phyloP scores from a whole-genome alignment of 2,329 filamentous ascomycete genomes.

The Geoglossum cookeanum region DNA sequence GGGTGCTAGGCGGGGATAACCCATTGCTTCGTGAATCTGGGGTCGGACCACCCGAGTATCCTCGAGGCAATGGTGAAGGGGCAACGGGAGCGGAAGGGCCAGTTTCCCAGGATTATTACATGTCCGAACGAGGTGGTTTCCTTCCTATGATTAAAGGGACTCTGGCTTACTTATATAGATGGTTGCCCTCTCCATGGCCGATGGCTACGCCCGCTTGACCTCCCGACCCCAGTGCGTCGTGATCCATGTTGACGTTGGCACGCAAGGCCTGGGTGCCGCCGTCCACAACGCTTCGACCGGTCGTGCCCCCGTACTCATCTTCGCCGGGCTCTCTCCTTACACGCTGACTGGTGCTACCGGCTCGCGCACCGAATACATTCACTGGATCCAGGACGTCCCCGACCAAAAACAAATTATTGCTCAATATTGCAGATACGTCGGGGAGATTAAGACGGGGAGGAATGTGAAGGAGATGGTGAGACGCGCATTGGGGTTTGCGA shows the following conservation, averaged over 20 bases:
- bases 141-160: slow-evolving; percentile 4
- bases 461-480: slow-evolving; percentile 86
- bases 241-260: slow-evolving; percentile 66
- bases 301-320: slow-evolving; percentile 55
- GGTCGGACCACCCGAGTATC: slow-evolving; percentile 57
- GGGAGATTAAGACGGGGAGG: slow-evolving; percentile 63
- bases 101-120: slow-evolving; percentile 56
- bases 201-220: slow-evolving; percentile 57
- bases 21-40: slow-evolving; percentile 46
- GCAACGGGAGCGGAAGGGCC: slow-evolving; percentile 42
- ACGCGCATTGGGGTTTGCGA: slow-evolving; percentile 65
- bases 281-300: slow-evolving; percentile 65
- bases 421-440: slow-evolving; percentile 72
- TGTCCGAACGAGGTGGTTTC: slow-evolving; percentile 55
- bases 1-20: slow-evolving; percentile 30
- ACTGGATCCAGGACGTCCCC: slow-evolving; percentile 71
- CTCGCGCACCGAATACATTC: slow-evolving; percentile 65
- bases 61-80: slow-evolving; percentile 67
- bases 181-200: slow-evolving; percentile 71
- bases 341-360: slow-evolving; percentile 61
- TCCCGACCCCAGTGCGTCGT: slow-evolving; percentile 59
- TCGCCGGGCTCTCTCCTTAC: slow-evolving; percentile 58
- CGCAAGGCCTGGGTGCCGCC: slow-evolving; percentile 57
- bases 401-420: slow-evolving; percentile 63
- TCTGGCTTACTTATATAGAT: no score